Percentiles rank a stretch among this genome's conserved stretches.
phyloP scores from a whole-genome alignment of 805 yeast species.

The Ogataea thermomethanolica region DNA sequence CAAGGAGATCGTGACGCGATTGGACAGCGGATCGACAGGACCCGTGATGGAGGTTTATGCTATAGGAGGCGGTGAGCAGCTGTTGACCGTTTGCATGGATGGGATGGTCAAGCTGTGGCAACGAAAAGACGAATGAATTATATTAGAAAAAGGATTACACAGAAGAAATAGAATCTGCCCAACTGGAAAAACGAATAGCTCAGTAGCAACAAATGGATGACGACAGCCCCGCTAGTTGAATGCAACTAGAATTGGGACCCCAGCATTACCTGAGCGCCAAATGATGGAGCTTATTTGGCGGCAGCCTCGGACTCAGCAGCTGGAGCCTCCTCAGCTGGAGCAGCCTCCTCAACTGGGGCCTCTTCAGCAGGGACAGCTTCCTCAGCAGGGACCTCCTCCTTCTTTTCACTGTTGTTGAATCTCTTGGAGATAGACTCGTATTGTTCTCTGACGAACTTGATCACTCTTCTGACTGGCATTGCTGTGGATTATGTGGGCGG shows the following conservation, averaged over 20 bases:
- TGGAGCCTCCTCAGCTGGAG: conserved; percentile 20
- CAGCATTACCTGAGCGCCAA: conserved; percentile 1
- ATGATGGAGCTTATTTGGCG: conserved; percentile 8
- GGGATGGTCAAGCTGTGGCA: conserved; percentile 32
- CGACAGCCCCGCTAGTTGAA: conserved; percentile 11
- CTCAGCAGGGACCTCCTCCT: conserved; percentile 15
- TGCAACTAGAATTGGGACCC: conserved; percentile 16
- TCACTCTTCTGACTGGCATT: conserved; percentile 36
- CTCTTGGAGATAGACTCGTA: conserved; percentile 31
- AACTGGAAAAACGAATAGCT: conserved; percentile 14
- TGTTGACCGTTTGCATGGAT: conserved; percentile 32
- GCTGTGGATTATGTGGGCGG: conserved; percentile 10
- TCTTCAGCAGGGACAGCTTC: conserved; percentile 18
- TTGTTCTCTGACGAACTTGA: conserved; percentile 31
- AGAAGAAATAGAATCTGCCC: conserved; percentile 17
- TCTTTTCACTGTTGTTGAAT: conserved; percentile 21
- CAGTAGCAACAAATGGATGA: conserved; percentile 10
- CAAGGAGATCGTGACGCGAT: conserved; percentile 40
- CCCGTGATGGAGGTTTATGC: conserved; percentile 42
- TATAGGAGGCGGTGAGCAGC: conserved; percentile 34
- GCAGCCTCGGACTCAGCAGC: conserved; percentile 18
- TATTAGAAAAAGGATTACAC: conserved; percentile 18
- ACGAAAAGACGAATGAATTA: conserved; percentile 9
- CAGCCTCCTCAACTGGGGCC: conserved; percentile 19
- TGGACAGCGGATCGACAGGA: conserved; percentile 9